Conservation (phyloP, 2,329 filamentous ascomycete species). For the Epichloe coenophiala region DNA sequence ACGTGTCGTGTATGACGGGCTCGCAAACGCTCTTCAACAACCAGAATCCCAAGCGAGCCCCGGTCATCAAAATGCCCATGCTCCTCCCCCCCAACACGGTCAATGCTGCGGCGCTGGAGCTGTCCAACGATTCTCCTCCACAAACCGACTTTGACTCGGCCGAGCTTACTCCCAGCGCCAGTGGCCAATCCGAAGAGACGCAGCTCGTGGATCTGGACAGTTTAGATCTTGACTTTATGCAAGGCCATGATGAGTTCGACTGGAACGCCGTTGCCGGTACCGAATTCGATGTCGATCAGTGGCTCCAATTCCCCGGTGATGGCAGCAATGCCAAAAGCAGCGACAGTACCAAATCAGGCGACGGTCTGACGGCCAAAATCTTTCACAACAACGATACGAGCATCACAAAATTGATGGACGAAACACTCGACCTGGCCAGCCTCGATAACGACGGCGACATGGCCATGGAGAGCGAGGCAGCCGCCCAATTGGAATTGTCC, state of each 20-base stretch:
- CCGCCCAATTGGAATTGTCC: constrained; percentile 3
- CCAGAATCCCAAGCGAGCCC: constrained; percentile 14
- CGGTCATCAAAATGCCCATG: constrained; percentile 18
- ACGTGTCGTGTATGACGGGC: constrained; percentile 28
- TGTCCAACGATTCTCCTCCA: constrained; percentile 27
- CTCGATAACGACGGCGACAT: constrained; percentile 15
- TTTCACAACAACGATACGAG: constrained; percentile 5
- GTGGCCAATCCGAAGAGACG: constrained; percentile 26
- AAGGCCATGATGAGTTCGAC: constrained; percentile 36
- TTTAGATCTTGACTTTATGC: constrained; percentile 33
- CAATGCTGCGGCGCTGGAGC: constrained; percentile 22
- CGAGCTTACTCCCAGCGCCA: constrained; percentile 31
- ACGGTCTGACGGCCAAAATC: not conserved
- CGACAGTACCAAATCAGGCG: constrained; percentile 3
- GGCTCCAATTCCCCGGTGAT: constrained; percentile 43
- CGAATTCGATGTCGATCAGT: constrained; percentile 45
- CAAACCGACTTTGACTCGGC: constrained; percentile 30
- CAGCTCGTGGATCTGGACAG: constrained; percentile 20
- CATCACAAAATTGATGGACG: constrained; percentile 15
- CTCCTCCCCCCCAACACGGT: constrained; percentile 23
- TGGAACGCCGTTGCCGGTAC: constrained; percentile 39
- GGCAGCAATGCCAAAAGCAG: constrained; percentile 27
- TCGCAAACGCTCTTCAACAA: constrained; percentile 27
- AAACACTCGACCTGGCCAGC: constrained; percentile 16
- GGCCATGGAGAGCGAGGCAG: constrained; percentile 4